phyloP scores from a whole-genome alignment of 129 eudicot species.

The Solidago caesia region DNA sequence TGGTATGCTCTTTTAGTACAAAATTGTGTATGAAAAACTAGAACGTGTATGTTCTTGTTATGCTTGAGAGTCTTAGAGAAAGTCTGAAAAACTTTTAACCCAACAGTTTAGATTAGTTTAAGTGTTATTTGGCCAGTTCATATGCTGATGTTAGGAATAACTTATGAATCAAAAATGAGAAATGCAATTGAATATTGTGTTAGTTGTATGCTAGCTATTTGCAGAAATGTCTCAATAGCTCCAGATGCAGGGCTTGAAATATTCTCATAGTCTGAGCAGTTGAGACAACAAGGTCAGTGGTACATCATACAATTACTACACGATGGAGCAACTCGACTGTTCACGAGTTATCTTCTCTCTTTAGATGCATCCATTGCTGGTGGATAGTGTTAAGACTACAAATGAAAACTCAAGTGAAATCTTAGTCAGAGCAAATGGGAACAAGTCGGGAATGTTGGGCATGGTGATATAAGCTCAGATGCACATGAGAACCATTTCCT shows the following conservation, averaged over 20 bases:
- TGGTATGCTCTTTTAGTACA: conserved; percentile 22
- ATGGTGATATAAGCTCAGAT: too few species aligned
- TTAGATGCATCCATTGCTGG: neutral
- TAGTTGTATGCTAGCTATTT: conserved; percentile 5
- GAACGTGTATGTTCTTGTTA: neutral
- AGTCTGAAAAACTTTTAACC: conserved; percentile 2
- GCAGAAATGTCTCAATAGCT: conserved; percentile 65
- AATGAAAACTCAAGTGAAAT: too few species aligned
- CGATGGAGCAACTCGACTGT: conserved; percentile 51
- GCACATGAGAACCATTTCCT: too few species aligned
- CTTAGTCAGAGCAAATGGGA: too few species aligned
- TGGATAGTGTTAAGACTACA: too few species aligned
- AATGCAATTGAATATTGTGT: conserved; percentile 26
- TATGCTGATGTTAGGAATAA: neutral
- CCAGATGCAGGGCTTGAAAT: conserved; percentile 75
- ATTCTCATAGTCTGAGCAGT: conserved; percentile 81
- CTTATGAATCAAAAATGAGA: neutral
- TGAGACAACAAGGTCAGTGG: conserved; percentile 50
- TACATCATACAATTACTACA: conserved; percentile 81
- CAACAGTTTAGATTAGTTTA: neutral
- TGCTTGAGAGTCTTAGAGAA: neutral
- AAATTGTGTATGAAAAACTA: neutral
- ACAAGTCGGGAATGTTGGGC: too few species aligned
- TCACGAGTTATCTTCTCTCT: conserved; percentile 52
- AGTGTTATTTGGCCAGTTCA: neutral